Percentiles rank a stretch among this genome's conserved stretches.
Evolutionary conservation across 768 basidiomycete species (phyloP).

Genomic region (Hygrophoropsis aurantiaca): DNA sequence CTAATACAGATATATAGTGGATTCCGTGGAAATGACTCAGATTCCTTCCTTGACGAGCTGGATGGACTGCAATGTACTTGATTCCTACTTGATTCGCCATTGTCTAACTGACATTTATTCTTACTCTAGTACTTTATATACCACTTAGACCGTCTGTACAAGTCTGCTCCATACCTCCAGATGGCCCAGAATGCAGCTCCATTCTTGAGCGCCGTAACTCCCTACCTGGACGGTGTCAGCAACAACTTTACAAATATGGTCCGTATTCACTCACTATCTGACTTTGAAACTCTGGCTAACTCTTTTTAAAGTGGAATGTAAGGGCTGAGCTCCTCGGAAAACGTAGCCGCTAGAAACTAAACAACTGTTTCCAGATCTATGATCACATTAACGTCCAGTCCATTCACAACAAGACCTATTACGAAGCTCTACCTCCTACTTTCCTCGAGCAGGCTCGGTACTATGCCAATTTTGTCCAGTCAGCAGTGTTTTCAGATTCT

Average conservation of each 20-base stretch:
- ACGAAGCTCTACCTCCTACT: conserved; percentile 66
- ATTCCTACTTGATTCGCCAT: background rate
- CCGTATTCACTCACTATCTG: conserved; percentile 25
- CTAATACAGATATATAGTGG: conserved; percentile 9
- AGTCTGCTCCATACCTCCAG: conserved; percentile 58
- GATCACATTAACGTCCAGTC: conserved; percentile 77
- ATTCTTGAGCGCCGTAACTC: conserved; percentile 65
- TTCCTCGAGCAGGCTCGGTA: conserved; percentile 69
- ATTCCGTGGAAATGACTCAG: conserved; percentile 56
- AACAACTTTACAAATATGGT: conserved; percentile 67
- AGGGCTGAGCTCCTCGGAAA: conserved; percentile 20
- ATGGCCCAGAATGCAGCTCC: conserved; percentile 53
- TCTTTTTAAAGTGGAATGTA: conserved; percentile 65
- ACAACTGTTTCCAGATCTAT: conserved; percentile 53
- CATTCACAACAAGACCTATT: conserved; percentile 79
- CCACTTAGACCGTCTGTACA: conserved; percentile 34
- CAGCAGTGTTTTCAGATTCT: conserved; percentile 66
- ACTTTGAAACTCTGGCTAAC: conserved; percentile 7
- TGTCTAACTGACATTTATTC: background rate
- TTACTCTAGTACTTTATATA: conserved; percentile 23
- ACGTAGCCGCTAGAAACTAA: background rate
- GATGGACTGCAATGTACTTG: conserved; percentile 57
- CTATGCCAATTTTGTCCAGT: conserved; percentile 78
- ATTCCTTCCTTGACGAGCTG: conserved; percentile 75
- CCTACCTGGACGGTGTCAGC: conserved; percentile 67